Percentiles rank a stretch among this genome's conserved stretches.
Conservation (phyloP, 306 rosid species). For the Gleditsia sinensis region DNA sequence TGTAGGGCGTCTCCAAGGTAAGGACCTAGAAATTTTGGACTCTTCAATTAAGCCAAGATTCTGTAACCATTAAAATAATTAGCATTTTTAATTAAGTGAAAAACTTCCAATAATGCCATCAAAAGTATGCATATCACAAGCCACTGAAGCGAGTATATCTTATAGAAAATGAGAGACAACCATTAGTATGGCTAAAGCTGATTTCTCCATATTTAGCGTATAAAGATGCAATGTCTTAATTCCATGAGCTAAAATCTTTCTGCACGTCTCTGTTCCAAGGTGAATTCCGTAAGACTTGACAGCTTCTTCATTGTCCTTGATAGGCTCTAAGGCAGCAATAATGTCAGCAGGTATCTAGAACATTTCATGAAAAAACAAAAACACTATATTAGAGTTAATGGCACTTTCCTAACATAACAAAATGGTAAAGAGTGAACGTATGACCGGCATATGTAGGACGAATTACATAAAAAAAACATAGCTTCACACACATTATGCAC, state of each 20-base stretch:
- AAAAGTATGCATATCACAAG: slow-evolving; percentile 33
- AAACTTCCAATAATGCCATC: slow-evolving; percentile 23
- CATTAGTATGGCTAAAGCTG: slow-evolving; percentile 79
- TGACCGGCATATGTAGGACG: not conserved
- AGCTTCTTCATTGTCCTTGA: slow-evolving; percentile 98
- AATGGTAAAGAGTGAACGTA: slow-evolving; percentile 7
- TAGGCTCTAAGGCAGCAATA: slow-evolving; percentile 84
- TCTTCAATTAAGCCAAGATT: slow-evolving; percentile 94
- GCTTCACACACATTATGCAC: slow-evolving; percentile 1
- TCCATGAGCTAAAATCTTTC: slow-evolving; percentile 90
- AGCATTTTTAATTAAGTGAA: slow-evolving; percentile 23
- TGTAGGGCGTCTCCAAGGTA: slow-evolving; percentile 91
- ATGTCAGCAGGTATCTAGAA: slow-evolving; percentile 82
- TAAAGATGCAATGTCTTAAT: slow-evolving; percentile 86
- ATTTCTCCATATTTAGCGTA: slow-evolving; percentile 93
- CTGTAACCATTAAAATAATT: slow-evolving; percentile 50
- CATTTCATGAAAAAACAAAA: slow-evolving; percentile 31
- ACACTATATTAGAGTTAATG: slow-evolving; percentile 22
- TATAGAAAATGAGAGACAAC: slow-evolving; percentile 43
- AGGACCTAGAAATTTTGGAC: slow-evolving; percentile 69
- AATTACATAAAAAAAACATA: not conserved
- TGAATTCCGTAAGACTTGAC: slow-evolving; percentile 89
- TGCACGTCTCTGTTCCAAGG: slow-evolving; percentile 97
- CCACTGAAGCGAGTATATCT: slow-evolving; percentile 26
- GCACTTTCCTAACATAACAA: slow-evolving; percentile 15